Evolutionary conservation across 208 protist species (phyloP).

Genomic region (Blechomonas ayalai): DNA sequence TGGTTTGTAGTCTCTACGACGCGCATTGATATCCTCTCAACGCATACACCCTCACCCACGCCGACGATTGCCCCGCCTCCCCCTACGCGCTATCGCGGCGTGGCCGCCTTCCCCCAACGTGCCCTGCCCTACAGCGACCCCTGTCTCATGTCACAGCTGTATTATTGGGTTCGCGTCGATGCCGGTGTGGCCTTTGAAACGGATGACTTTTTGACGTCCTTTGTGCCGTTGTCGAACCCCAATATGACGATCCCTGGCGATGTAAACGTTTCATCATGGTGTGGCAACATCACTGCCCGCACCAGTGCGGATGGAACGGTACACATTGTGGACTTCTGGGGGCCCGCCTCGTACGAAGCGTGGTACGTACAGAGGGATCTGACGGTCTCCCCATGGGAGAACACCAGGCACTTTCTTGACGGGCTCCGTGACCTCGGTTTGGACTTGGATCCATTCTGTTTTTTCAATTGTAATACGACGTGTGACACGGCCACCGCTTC

Average conservation of each 20-base stretch:
- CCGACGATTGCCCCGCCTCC: slow-evolving; percentile 1
- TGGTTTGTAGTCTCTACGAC: slow-evolving; percentile 12
- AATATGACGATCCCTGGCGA: slow-evolving; percentile 12
- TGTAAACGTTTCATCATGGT: slow-evolving; percentile 42
- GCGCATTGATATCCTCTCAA: slow-evolving; percentile 10
- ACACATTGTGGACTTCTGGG: slow-evolving; percentile 35
- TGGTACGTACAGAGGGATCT: slow-evolving; percentile 13
- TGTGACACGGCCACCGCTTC: slow-evolving; percentile 15
- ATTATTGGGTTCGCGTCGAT: slow-evolving; percentile 31
- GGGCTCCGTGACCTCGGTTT: slow-evolving; percentile 1
- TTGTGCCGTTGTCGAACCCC: slow-evolving; percentile 19
- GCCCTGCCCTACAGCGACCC: slow-evolving; percentile 24
- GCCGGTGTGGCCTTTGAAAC: slow-evolving; percentile 28
- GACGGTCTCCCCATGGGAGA: slow-evolving; percentile 21
- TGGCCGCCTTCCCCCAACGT: slow-evolving; percentile 24
- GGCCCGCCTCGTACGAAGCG: slow-evolving; percentile 4
- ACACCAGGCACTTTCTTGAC: slow-evolving; percentile 31
- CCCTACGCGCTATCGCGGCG: slow-evolving; percentile 1
- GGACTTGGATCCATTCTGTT: slow-evolving; percentile 28
- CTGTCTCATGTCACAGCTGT: slow-evolving; percentile 46
- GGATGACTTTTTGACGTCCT: slow-evolving; percentile 35
- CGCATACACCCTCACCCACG: background rate
- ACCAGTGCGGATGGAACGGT: slow-evolving; percentile 32
- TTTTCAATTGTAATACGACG: slow-evolving; percentile 26
- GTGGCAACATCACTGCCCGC: slow-evolving; percentile 19